Evolutionary conservation across 2,329 filamentous ascomycete genomes (phyloP), one percentile per base, ranked within the genome.

Genomic region (Alternaria arborescens): DNA sequence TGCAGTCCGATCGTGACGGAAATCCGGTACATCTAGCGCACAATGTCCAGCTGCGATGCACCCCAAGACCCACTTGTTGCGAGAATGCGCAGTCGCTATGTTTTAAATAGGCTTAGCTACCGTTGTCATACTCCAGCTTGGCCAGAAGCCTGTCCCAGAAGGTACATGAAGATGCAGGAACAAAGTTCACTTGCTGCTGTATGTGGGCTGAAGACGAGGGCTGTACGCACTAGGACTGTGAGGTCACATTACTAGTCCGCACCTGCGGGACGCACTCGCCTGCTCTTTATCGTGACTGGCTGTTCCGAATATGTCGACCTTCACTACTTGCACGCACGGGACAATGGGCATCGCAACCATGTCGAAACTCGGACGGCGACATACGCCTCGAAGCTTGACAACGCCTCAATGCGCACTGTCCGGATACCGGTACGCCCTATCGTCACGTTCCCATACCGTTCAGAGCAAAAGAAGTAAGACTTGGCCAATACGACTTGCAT

Each of bases 301-400:
- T 48, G 42, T 44, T 52, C 53, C 67, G 61, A 67, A 66, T 64
- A 58, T 62, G 30, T 62, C 44, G 28, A 62, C 41, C 32, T 47
- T 59, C 47, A 42, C 54, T 44, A 47, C 30, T 26, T 38, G 50
- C 42, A 53, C 46, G 64, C 68, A 69, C 63, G 50, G 61, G 61
- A 54, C 52, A 26, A 22, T 34, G 30, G 22, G 44, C 36, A 52
- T 42, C 55, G 43, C 52, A 34, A 48, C 18, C 60, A 58, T 62
- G 68, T 69, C 58, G 66, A 63, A 48, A 40, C 62, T 70, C 67
- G 68, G 60, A 67, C 44, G 68, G 61, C 63, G 55, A 66, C 38
- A 36, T 46, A 48, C 43, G 50, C 55, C 54, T 41, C 26, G 52
- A 54, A 60, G 24, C 54, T 41, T 56, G 36, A 52, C 54, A n/a